Evolutionary conservation across 2,329 filamentous ascomycete genomes (phyloP), one percentile per base, ranked within the genome.

Genomic region (Aspergillus amoenus): DNA sequence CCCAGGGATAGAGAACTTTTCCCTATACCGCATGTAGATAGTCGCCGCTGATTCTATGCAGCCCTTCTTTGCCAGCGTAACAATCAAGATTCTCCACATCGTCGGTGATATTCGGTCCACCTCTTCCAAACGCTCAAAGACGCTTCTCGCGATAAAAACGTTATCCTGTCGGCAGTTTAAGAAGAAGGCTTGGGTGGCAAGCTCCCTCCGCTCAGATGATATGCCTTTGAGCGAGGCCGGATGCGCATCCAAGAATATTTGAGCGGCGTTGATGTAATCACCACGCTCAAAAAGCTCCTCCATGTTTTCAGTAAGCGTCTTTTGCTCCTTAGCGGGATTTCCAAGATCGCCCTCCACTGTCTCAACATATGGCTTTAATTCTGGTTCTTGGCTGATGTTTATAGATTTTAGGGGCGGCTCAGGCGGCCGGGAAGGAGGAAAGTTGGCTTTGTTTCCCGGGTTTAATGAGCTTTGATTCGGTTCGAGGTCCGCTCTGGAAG

Each of bases 31-130:
- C 55, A 68, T 57, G 56, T 72, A 76, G 22, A 77, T 55, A 15
- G 63, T 66, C 13, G 70, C 69, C 5, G 71, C 68, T 13, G 73
- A 70, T 61, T 77, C 74, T n/a, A 73, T 61, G 45, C 68, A 67
- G 3, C 71, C 70, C 47, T 69, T 67, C 50, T 69, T 74, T 12
- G 71, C 71, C 52, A 76, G 60, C 12, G 68, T 57, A 52, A 72
- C 63, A 42, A 77, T 68, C 62, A 77, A 55, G 12, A 69, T 62
- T 48, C 70, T 69, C 75, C 75, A 77, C 61, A 76, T 68, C 13
- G 64, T 58, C 8, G 60, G 61, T 13, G 70, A 69, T 6, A 77
- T 58, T 17, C 64, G 58, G 42, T 70, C 66, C 45, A 74, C 60
- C 18, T 63, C 61, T 47, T 74, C 69, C 50, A 77, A 56, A 18